These are phyloP conservation scores for Globisporangium nagaii DNA, from an alignment of 352 stramenopile species.

Conservation along the genomic window DNA sequence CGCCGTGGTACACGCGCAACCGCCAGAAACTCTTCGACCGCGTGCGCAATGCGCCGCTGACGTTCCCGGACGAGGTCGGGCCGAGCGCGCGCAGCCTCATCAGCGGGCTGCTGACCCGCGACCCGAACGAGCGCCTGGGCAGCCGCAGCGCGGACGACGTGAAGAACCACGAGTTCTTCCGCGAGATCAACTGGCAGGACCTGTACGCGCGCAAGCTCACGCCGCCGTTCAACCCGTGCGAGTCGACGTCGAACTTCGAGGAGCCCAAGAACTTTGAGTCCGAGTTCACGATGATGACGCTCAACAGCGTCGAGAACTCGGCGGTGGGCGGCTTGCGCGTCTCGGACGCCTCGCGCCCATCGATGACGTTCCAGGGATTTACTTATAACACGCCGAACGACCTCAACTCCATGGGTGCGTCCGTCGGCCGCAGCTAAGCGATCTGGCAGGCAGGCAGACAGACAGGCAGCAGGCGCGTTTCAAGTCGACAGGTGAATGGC, in stretches of 20 bases:
- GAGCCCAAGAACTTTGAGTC: conserved; percentile 88
- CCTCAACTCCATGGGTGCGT: conserved; percentile 62
- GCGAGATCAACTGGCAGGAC: conserved; percentile 73
- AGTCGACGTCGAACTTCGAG: conserved; percentile 42
- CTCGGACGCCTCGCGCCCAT: conserved; percentile 73
- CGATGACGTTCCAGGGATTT: conserved; percentile 88
- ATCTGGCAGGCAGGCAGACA: not conserved
- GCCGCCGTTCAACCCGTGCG: conserved; percentile 85
- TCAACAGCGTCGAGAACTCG: conserved; percentile 82
- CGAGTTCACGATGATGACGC: conserved; percentile 89
- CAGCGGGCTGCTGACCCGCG: conserved; percentile 66
- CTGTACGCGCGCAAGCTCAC: conserved; percentile 80
- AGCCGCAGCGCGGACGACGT: conserved; percentile 75
- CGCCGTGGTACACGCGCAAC: conserved; percentile 92
- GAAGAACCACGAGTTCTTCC: conserved; percentile 85
- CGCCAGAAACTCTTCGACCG: conserved; percentile 90
- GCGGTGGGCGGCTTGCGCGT: conserved; percentile 52
- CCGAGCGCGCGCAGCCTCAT: conserved; percentile 77
- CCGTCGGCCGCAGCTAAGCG: conserved; percentile 50
- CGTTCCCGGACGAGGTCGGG: conserved; percentile 84
- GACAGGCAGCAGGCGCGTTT: not conserved
- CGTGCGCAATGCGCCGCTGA: conserved; percentile 83
- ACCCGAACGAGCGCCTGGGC: conserved; percentile 75
- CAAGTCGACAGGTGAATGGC: no score
- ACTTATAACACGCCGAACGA: conserved; percentile 89